Evolutionary conservation across 2,329 filamentous ascomycete genomes (phyloP), one percentile per base, ranked within the genome.

Genomic region (Apiospora arundinis): DNA sequence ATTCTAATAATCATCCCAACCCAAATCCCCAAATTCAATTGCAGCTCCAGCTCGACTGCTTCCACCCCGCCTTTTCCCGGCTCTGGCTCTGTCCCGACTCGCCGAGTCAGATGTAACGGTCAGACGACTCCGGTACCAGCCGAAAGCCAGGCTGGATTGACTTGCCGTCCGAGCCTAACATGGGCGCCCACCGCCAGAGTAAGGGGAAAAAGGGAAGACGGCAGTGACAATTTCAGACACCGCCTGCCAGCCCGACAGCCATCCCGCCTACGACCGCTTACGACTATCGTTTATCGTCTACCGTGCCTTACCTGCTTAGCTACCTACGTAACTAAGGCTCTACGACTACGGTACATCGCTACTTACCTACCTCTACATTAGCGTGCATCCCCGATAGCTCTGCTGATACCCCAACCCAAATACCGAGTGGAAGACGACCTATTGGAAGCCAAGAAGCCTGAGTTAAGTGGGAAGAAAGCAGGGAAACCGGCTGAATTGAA

Each of bases 121-220:
- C 52, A 60, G 52, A 60, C 52, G 52, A 60, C 52, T 60, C 52
- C 52, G 52, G 52, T 60, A 60, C 52, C 52, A 60, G 52, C 52
- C 52, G 52, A 37, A 21, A 60, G 52, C 28, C 25, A 37, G 52
- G 21, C 52, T 60, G 7, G 28, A 37, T 60, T 60, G 52, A 60
- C 52, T 60, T 60, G 52, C 52, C 52, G 52, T 60, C 52, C 25
- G 52, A 60, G 52, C 52, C 52, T 60, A 52, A 60, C 52, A 37
- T 60, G 32, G 32, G 25, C 52, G 52, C 52, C 52, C 52, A 60
- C 52, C 28, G 16, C 25, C 52, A 49, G 42, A 45, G 42, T 14
- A 42, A 42, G 12, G 40, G 40, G 40, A 8, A 6, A 32, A 32
- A 32, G 32, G 32, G 32, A 6, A 32, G n/a, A n/a, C n/a, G n/a